Base-by-base conservation (phyloP, 176 grass and related monocot genomes). In the Olyra latifolia region DNA sequence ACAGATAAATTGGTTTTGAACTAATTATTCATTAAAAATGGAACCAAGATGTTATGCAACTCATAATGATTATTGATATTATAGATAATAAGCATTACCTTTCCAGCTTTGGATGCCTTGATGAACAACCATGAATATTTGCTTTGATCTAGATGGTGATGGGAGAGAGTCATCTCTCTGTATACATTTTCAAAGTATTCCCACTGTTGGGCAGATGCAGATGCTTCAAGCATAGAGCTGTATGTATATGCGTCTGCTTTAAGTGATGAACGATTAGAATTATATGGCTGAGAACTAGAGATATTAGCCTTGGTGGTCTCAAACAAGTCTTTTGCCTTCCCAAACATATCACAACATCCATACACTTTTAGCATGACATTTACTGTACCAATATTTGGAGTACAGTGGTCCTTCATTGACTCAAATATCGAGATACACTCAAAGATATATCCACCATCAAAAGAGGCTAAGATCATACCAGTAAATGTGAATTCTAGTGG, bases 151-250 rank as follows among this genome's bases (percentile, higher is more conserved):
- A 94, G 69, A 67, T 85, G 72, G 65, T 82, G 78, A 71, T 82
- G 89, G 85, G 81, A 82, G 7, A 98, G 82, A 68, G 52, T 49
- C 95, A 98, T 94, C 77, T 94, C 87, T 87, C 83, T 94, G 43
- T 98, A 98, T 17, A 98, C 89, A 87, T 92, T 90, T 77, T 98
- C 95, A 28, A 98, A 98, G 76, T 94, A 98, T 67, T 98, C 95
- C 95, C 95, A 98, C 83, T 98, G 95, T 66, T 92, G 85, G 4
- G 89, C 83, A 83, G 87, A 90, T 54, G 92, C 87, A 79, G 85
- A 88, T 76, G 73, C 80, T 76, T 98, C 91, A 61, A 98, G 92
- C 81, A 98, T 98, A 73, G 89, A 87, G 71, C 64, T 87, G 71
- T 92, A 98, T 32, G 95, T 94, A 84, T 92, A 92, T 63, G 55